Percentiles rank a stretch among this genome's conserved stretches.
phyloP scores from a whole-genome alignment of 257 asterid genomes.

The Nicotiana noctiflora region DNA sequence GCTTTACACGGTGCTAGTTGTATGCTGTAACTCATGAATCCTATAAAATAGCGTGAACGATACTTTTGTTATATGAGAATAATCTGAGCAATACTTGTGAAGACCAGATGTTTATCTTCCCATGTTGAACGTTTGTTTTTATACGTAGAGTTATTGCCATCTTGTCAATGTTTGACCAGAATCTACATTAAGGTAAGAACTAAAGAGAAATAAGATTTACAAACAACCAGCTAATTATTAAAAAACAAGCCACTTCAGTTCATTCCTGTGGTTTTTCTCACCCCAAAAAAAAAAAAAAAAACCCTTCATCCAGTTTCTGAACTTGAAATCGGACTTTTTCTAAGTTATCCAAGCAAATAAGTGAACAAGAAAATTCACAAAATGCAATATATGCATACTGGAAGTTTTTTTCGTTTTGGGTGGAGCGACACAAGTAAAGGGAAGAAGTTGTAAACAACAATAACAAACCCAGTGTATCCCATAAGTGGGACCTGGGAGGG shows the following conservation, averaged over 20 bases:
- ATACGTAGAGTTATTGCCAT: not conserved
- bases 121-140: not conserved
- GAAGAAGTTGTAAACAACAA: not conserved
- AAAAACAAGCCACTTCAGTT: not conserved
- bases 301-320: not conserved
- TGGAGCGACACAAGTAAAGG: not conserved
- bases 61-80: not conserved
- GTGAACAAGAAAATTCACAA: not conserved
- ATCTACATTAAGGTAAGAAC: not conserved
- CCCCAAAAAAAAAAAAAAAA: no score
- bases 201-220: not conserved
- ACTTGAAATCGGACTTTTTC: not conserved
- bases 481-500: no score
- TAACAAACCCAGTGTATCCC: no score
- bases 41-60: not conserved
- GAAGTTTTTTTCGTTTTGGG: not conserved
- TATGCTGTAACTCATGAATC: not conserved
- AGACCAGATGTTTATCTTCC: not conserved
- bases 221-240: not conserved
- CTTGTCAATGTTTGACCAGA: not conserved
- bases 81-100: not conserved
- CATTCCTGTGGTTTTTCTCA: not conserved
- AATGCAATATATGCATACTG: not conserved
- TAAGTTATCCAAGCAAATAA: not conserved
- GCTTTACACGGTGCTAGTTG: not conserved